Evolutionary conservation across 75 land plant genomes (phyloP).

Genomic region (Gnetum montanum): DNA sequence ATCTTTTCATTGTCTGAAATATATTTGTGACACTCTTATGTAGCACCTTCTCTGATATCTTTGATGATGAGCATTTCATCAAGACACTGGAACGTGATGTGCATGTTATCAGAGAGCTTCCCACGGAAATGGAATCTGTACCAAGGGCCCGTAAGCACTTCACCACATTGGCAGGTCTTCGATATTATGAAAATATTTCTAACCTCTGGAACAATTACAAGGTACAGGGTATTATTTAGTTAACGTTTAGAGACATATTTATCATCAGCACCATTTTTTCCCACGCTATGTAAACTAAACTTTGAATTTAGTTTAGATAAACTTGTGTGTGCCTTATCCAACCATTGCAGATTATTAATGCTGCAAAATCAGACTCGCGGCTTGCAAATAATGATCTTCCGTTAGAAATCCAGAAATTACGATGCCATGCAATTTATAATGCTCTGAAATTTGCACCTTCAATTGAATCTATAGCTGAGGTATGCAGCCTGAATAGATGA

Average conservation of each 20-base stretch:
- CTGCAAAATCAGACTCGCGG: conserved; percentile 90
- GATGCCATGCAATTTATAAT: conserved; percentile 77
- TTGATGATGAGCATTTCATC: conserved; percentile 89
- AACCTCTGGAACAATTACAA: conserved; percentile 61
- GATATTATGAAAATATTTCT: conserved; percentile 70
- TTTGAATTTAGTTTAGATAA: no score
- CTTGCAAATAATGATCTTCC: conserved; percentile 73
- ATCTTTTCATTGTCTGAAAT: background rate
- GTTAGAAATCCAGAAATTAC: conserved; percentile 56
- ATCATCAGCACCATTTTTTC: no score
- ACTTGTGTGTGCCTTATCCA: no score
- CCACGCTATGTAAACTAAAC: no score
- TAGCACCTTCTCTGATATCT: conserved; percentile 90
- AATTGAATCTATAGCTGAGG: conserved; percentile 66
- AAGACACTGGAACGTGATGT: conserved; percentile 64
- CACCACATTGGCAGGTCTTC: conserved; percentile 69
- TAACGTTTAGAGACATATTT: no score
- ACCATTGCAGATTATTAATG: conserved; percentile 82
- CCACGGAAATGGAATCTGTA: conserved; percentile 46
- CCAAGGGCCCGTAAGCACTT: conserved; percentile 81
- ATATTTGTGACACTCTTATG: conserved; percentile 3
- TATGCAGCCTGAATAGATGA: conserved; percentile 14
- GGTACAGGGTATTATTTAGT: conserved; percentile 24
- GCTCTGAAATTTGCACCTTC: conserved; percentile 62
- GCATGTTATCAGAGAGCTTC: conserved; percentile 63